Evolutionary conservation across 495 filamentous ascomycete species (phyloP).

Genomic region (Neurospora sp.): DNA sequence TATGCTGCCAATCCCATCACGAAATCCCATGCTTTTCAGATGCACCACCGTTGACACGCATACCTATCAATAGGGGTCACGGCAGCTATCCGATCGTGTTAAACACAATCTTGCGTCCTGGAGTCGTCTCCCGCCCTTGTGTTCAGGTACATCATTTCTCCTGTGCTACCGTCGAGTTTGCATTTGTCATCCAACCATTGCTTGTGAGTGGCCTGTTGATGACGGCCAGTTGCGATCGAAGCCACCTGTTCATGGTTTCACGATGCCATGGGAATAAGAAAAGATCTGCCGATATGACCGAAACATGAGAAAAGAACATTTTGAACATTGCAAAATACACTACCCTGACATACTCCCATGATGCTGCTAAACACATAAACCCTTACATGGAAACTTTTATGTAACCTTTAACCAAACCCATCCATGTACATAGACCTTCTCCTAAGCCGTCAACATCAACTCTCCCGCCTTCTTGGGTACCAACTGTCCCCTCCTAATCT

Average conservation of each 20-base stretch:
- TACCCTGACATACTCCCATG: background rate
- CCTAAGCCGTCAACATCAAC: conserved; percentile 5
- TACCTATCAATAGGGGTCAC: background rate
- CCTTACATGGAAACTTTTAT: background rate
- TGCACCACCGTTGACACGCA: background rate
- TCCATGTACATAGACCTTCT: background rate
- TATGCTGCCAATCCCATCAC: background rate
- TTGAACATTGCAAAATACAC: background rate
- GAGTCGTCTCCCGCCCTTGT: background rate
- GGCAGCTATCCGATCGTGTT: background rate
- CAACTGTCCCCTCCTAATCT: conserved; percentile 33
- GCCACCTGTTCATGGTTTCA: background rate
- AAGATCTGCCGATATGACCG: background rate
- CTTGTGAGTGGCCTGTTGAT: background rate
- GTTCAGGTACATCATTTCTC: background rate
- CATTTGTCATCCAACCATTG: background rate
- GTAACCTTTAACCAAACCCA: background rate
- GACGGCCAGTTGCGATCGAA: background rate
- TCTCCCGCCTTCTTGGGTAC: conserved; percentile 6
- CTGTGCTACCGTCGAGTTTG: background rate
- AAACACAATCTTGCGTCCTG: background rate
- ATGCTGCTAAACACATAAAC: background rate
- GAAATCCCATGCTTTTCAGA: background rate
- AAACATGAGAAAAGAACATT: background rate
- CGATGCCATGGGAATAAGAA: background rate